Percentiles rank a stretch among this genome's conserved stretches.
Conservation (phyloP, 805 yeast species). For the Barnettozyma sucrosica region DNA sequence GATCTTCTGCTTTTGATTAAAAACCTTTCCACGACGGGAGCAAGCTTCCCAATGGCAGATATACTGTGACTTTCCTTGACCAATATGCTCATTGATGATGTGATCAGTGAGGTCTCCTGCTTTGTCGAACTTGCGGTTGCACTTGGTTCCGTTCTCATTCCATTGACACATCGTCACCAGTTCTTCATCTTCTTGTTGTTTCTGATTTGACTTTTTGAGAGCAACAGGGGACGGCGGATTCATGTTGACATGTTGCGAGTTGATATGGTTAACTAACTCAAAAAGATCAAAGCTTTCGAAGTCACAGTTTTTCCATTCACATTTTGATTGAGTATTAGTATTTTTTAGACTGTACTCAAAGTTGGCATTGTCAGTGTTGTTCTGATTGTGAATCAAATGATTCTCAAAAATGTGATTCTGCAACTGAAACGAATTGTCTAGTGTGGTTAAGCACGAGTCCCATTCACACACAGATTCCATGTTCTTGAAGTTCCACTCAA, state of each 20-base stretch:
- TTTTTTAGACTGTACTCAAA: constrained; percentile 9
- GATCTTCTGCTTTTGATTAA: constrained; percentile 80
- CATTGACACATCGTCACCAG: constrained; percentile 23
- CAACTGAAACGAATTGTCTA: constrained; percentile 35
- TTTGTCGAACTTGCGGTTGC: constrained; percentile 44
- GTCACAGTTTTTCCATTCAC: constrained; percentile 76
- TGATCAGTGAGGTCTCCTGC: constrained; percentile 69
- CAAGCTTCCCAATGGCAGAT: constrained; percentile 78
- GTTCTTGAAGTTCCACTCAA: constrained; percentile 28
- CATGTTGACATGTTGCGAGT: constrained; percentile 33
- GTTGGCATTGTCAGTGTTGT: constrained; percentile 5
- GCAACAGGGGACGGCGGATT: not conserved
- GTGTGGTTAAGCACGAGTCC: constrained; percentile 51
- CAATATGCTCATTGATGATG: constrained; percentile 60
- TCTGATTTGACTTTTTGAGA: not conserved
- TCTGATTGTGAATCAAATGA: constrained; percentile 34
- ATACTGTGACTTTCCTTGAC: constrained; percentile 65
- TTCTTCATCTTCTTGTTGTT: not conserved
- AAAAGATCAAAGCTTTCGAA: constrained; percentile 49
- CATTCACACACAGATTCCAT: constrained; percentile 56
- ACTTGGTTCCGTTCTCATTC: constrained; percentile 27
- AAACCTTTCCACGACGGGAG: constrained; percentile 52
- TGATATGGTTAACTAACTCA: constrained; percentile 54
- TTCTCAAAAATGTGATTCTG: constrained; percentile 49
- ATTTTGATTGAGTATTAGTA: constrained; percentile 23